Base-by-base conservation (phyloP, 2,329 filamentous ascomycete genomes). In the Penicillium sp. region DNA sequence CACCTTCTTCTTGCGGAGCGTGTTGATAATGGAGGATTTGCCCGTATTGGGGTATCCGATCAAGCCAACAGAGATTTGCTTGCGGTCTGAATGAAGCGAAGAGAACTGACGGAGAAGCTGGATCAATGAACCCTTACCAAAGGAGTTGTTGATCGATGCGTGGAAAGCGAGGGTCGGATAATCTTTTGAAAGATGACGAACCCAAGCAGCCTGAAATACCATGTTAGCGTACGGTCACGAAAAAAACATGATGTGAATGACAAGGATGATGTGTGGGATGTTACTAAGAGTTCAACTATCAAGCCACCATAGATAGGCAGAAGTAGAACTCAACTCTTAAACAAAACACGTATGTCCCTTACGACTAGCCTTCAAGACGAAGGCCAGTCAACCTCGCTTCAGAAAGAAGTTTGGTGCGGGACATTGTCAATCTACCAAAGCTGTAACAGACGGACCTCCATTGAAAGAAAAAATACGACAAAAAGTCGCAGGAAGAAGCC, bases 11-110 rank as follows among this genome's bases (percentile, higher is more conserved):
- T 90, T 91, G 39, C 90, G 81, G 3, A 98, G 75, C 0, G 91
- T 95, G 73, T 98, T 98, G 73, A 98, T 97, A 58, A 98, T 93
- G 38, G 88, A 93, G 3, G 88, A 95, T 70, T 98, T 98, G 60
- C 93, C 93, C 0, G 88, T 90, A 61, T 97, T 98, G 3, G 93
- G 93, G 56, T 93, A 93, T 25, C 85, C 85, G 57, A 95, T 87
- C 54, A 95, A 80, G 35, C 91, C 91, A 27, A 95, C 90, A 3
- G 87, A 91, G 42, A 98, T 90, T 67, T 98, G 93, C 68, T 97
- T 97, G 50, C 91, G 81, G 53, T 93, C 86, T 36, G 85, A 84
- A 67, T 97, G 91, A 11, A 98, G 78, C 9, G 85, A 83, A 2
- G 88, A 93, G 65, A 97, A 98, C 72, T 98, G 93, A 32, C 91